Conservation (phyloP, 2,329 filamentous ascomycete species). For the Nigrospora osmanthi region DNA sequence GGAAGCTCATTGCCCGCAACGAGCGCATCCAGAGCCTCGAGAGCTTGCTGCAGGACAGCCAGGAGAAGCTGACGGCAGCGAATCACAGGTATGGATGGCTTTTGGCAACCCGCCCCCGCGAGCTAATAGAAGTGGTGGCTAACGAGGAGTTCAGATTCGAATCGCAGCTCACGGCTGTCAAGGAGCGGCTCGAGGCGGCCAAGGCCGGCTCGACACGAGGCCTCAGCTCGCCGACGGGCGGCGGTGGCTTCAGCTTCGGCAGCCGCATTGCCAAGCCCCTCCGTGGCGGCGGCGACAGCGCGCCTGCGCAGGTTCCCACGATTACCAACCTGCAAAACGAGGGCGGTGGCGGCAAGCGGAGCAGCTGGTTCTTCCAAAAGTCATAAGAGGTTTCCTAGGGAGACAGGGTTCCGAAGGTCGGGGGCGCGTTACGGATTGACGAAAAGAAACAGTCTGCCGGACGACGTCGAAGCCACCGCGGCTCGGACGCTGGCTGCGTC, state of each 20-base stretch:
- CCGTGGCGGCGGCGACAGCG: constrained; percentile 50
- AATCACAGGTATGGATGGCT: constrained; percentile 77
- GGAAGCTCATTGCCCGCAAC: constrained; percentile 92
- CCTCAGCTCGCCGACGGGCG: constrained; percentile 54
- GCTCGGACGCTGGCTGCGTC: too few relatives aligned
- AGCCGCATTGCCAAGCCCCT: constrained; percentile 63
- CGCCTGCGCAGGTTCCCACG: constrained; percentile 40
- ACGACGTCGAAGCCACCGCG: too few relatives aligned
- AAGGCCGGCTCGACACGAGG: constrained; percentile 87
- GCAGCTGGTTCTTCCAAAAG: constrained; percentile 70
- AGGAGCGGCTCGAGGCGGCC: constrained; percentile 92
- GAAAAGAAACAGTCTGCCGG: too few relatives aligned
- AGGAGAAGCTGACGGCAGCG: constrained; percentile 94
- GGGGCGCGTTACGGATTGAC: too few relatives aligned
- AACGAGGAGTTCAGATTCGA: constrained; percentile 65
- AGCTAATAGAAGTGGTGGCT: constrained; percentile 10
- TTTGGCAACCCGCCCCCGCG: not conserved
- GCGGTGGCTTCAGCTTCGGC: constrained; percentile 65
- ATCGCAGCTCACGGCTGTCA: constrained; percentile 91
- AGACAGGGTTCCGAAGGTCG: not conserved
- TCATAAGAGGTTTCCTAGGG: constrained; percentile 17
- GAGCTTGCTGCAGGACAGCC: constrained; percentile 85
- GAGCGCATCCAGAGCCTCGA: constrained; percentile 95
- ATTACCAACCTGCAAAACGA: constrained; percentile 54
- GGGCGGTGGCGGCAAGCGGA: constrained; percentile 48